A percentile compares a stretch with the other conserved stretches of the same genome.
Conservation (phyloP, 106 monocot genomes). For the Triglochin maritima region DNA sequence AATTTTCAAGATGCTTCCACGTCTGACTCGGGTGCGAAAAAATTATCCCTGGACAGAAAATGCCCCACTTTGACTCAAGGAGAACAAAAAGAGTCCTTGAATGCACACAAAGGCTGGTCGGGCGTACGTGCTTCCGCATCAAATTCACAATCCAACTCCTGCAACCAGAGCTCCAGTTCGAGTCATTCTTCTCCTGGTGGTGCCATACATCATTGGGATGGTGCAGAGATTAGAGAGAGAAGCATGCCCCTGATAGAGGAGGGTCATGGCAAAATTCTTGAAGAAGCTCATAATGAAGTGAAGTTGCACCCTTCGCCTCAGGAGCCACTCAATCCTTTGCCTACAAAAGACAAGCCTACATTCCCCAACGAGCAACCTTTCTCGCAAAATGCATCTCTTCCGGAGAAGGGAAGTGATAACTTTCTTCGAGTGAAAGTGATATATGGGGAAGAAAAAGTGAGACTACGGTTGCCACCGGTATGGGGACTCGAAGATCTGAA, state of each 20-base stretch:
- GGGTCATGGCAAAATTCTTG: constrained; percentile 7
- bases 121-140: constrained; percentile 23
- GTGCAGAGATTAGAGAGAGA: constrained; percentile 14
- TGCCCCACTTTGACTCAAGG: constrained; percentile 9
- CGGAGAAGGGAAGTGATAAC: not conserved
- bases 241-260: constrained; percentile 22
- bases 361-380: constrained; percentile 7
- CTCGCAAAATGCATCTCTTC: not conserved
- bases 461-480: constrained; percentile 36
- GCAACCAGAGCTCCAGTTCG: constrained; percentile 45
- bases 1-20: constrained; percentile 30
- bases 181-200: constrained; percentile 34
- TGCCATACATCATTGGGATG: constrained; percentile 3
- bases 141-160: constrained; percentile 38
- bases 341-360: constrained; percentile 6
- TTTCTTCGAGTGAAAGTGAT: constrained; percentile 44
- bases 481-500: constrained; percentile 54
- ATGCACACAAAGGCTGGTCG: constrained; percentile 7
- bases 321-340: constrained; percentile 8
- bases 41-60: not conserved
- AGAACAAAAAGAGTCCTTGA: constrained; percentile 16
- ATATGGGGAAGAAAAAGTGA: constrained; percentile 57
- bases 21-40: constrained; percentile 2
- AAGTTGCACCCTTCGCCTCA: constrained; percentile 6
- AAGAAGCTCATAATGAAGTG: constrained; percentile 7